A percentile compares a stretch with the other conserved stretches of the same genome.
Conservation (phyloP, 176 grass and related monocot genomes). For the Oryza meyeriana region DNA sequence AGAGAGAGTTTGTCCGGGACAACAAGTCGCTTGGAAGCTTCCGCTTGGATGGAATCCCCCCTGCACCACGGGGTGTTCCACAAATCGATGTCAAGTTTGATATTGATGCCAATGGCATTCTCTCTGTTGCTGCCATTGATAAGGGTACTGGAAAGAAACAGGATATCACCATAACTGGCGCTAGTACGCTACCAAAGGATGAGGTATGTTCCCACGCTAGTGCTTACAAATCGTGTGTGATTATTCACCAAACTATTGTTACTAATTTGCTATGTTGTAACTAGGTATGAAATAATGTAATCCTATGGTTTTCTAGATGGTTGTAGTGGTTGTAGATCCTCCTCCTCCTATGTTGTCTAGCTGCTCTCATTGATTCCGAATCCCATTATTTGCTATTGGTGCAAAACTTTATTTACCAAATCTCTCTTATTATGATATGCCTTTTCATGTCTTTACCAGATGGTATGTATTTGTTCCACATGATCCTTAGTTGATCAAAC, state of each 20-base stretch:
- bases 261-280: background rate
- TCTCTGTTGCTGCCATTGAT: constrained; percentile 90
- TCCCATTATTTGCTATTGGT: background rate
- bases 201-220: constrained; percentile 55
- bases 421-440: background rate
- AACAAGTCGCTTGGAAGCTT: constrained; percentile 96
- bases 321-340: background rate
- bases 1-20: constrained; percentile 97
- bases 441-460: background rate
- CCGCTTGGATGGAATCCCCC: constrained; percentile 91
- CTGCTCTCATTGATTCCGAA: background rate
- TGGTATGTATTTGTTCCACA: background rate
- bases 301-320: background rate
- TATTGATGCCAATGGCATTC: constrained; percentile 99
- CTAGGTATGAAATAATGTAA: background rate
- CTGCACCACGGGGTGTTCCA: constrained; percentile 88
- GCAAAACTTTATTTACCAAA: background rate
- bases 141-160: constrained; percentile 99
- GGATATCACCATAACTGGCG: constrained; percentile 97
- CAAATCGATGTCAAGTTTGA: constrained; percentile 99
- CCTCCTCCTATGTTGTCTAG: background rate
- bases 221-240: background rate
- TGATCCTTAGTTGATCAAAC: background rate
- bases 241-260: background rate
- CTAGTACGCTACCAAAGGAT: constrained; percentile 89